Conservation (phyloP, 2,329 filamentous ascomycete genomes). For the Cryphonectria parasitica region DNA sequence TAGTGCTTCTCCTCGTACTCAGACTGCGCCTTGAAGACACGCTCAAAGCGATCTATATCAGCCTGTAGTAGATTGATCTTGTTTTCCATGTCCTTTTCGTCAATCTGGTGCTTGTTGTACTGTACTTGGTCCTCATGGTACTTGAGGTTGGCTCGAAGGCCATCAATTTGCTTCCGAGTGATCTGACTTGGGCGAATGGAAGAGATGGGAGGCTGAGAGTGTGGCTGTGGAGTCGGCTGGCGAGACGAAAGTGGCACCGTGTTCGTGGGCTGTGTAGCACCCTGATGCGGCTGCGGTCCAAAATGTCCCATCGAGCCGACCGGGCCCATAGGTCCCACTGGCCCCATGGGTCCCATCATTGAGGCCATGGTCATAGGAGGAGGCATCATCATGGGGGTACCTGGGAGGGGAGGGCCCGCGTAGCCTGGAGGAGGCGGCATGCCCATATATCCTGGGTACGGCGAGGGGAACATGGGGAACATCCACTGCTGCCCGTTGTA, state of each 20-base stretch:
- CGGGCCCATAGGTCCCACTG: slow-evolving; percentile 19
- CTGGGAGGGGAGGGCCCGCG: slow-evolving; percentile 26
- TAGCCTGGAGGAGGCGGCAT: slow-evolving; percentile 28
- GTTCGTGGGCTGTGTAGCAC: slow-evolving; percentile 9
- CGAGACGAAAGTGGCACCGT: slow-evolving; percentile 30
- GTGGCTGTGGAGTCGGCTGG: slow-evolving; percentile 32
- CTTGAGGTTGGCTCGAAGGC: slow-evolving; percentile 56
- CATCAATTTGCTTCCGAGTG: slow-evolving; percentile 60
- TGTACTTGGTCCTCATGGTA: slow-evolving; percentile 61
- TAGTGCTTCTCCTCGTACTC: slow-evolving; percentile 50
- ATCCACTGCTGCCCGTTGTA: slow-evolving; percentile 52
- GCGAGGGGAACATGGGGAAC: slow-evolving; percentile 38
- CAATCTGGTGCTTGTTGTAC: slow-evolving; percentile 66
- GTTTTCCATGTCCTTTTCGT: slow-evolving; percentile 55
- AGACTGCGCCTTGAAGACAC: slow-evolving; percentile 48
- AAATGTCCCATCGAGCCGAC: slow-evolving; percentile 18
- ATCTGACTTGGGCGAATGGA: slow-evolving; percentile 65
- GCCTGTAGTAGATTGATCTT: slow-evolving; percentile 47
- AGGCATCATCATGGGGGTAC: slow-evolving; percentile 34
- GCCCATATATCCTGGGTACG: slow-evolving; percentile 31
- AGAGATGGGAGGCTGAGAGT: slow-evolving; percentile 52
- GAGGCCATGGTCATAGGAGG: slow-evolving; percentile 31
- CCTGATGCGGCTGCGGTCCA: slow-evolving; percentile 6
- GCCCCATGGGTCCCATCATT: slow-evolving; percentile 27
- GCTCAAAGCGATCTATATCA: slow-evolving; percentile 49